phyloP scores from a whole-genome alignment of 2,329 filamentous ascomycete genomes.

The Botrytis cinerea region DNA sequence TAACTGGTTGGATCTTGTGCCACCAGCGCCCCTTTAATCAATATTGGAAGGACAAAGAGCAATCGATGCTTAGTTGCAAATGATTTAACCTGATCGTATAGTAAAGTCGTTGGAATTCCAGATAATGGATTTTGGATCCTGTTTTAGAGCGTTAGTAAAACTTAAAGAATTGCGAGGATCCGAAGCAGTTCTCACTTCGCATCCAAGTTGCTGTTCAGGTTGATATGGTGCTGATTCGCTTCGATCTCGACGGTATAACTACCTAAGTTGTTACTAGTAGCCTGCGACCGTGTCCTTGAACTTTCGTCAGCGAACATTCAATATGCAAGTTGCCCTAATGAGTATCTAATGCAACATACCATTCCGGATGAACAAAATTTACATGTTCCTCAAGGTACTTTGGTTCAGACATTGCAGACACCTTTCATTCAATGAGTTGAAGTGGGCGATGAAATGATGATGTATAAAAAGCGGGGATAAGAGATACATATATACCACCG shows the following conservation, averaged over 20 bases:
- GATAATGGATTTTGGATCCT: constrained; percentile 59
- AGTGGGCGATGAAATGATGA: not conserved
- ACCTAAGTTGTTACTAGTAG: not conserved
- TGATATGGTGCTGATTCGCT: constrained; percentile 4
- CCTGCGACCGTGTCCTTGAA: not conserved
- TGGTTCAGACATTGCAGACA: not conserved
- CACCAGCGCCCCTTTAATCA: constrained; percentile 71
- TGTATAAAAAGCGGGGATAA: not conserved
- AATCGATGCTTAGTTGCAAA: constrained; percentile 64
- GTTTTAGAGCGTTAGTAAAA: not conserved
- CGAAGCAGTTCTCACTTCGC: constrained; percentile 11
- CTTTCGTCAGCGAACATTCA: not conserved
- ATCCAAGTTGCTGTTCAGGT: constrained; percentile 22
- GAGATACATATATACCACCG: not conserved
- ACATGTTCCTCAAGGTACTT: not conserved
- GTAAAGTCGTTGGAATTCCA: constrained; percentile 52
- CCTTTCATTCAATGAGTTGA: too few relatives aligned
- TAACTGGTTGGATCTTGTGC: constrained; percentile 72
- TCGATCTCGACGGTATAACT: constrained; percentile 8
- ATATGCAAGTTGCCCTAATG: too few relatives aligned
- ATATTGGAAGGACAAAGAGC: constrained; percentile 55
- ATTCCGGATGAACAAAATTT: constrained; percentile 7
- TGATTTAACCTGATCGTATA: constrained; percentile 56
- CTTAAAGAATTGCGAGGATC: too few relatives aligned
- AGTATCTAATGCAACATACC: not conserved